phyloP scores from a whole-genome alignment of 768 basidiomycete genomes.

The Phlegmacium glaucopus region DNA sequence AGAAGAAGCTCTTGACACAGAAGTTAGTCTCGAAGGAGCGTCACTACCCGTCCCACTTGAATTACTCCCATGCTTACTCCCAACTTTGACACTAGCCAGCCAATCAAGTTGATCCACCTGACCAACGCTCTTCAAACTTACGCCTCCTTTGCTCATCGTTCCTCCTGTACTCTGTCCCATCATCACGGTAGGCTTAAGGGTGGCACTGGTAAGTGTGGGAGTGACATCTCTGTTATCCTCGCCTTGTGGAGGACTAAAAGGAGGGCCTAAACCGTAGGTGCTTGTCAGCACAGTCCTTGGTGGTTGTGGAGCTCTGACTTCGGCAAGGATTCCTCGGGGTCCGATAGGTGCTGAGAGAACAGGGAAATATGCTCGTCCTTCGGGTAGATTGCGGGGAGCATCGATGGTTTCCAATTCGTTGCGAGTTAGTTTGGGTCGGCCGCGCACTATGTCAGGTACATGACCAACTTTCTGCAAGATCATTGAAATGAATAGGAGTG shows the following conservation, averaged over 20 bases:
- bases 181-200: conserved; percentile 5
- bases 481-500: no score
- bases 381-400: conserved; percentile 59
- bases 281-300: conserved; percentile 9
- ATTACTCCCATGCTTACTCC: conserved; percentile 50
- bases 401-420: conserved; percentile 19
- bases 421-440: conserved; percentile 27
- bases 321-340: conserved; percentile 63
- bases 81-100: conserved; percentile 73
- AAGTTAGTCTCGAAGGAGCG: conserved; percentile 44
- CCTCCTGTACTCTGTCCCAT: conserved; percentile 21
- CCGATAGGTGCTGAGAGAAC: conserved; percentile 67
- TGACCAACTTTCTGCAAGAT: conserved; percentile 47
- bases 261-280: conserved; percentile 23
- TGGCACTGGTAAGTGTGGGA: conserved; percentile 10
- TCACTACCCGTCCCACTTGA: conserved; percentile 49
- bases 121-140: conserved; percentile 45
- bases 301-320: conserved; percentile 57
- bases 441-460: conserved; percentile 25
- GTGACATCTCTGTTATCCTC: conserved; percentile 11
- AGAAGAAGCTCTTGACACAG: conserved; percentile 35
- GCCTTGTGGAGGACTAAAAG: conserved; percentile 17
- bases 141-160: conserved; percentile 48
- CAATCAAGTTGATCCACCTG: conserved; percentile 68
- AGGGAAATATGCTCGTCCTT: conserved; percentile 31